A percentile compares a stretch with the other conserved stretches of the same genome.
These are phyloP conservation scores for Psidium guajava DNA, from an alignment of 345 rosid species.

Conservation along the genomic window DNA sequence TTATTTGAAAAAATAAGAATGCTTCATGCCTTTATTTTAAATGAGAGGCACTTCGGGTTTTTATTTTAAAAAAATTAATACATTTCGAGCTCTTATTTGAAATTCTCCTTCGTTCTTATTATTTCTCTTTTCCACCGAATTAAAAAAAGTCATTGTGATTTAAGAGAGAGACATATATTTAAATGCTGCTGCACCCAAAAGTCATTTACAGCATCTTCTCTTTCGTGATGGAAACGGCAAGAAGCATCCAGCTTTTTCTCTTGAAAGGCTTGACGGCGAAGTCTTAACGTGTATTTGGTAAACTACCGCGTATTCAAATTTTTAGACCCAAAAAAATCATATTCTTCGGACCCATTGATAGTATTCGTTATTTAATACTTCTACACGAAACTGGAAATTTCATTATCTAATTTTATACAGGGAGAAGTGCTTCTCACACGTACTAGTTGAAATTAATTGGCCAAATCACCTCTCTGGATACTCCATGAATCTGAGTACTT, in stretches of 20 bases:
- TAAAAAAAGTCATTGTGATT: no score
- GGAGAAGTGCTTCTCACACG: background rate
- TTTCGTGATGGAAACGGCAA: background rate
- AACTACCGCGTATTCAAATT: background rate
- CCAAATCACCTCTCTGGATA: background rate
- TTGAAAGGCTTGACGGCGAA: background rate
- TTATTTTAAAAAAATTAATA: no score
- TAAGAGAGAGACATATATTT: no score
- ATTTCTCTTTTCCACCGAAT: background rate
- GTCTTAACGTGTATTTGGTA: background rate
- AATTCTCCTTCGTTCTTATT: background rate
- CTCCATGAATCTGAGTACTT: background rate
- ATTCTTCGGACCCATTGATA: background rate
- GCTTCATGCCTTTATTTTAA: no score
- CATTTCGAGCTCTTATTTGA: no score
- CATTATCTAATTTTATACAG: background rate
- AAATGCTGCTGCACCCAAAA: no score
- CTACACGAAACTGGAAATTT: background rate
- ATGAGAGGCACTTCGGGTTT: no score
- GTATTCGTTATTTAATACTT: background rate
- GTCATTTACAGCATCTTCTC: background rate
- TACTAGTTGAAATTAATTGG: background rate
- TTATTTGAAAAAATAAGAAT: no score
- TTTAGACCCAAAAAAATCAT: background rate
- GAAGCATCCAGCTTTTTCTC: background rate